Base-by-base conservation (phyloP, 2,329 filamentous ascomycete species). In the Cadophora gregata region DNA sequence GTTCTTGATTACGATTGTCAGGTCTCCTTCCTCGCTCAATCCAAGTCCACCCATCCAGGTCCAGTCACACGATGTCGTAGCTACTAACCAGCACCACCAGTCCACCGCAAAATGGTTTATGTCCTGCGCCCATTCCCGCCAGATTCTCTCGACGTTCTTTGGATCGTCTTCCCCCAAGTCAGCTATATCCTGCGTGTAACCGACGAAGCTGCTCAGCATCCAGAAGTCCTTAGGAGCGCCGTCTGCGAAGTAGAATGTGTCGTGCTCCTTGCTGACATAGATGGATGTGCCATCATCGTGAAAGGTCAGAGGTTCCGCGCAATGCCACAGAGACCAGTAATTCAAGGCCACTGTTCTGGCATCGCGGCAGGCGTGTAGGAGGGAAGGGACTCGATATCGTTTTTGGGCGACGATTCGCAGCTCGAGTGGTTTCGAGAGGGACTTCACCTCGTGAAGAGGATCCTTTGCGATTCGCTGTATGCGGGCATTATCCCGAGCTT, bases 181-280 rank as follows among this genome's bases (percentile, higher is more conserved):
- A 4, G 10, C 7, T 21, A n/a, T 47, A 21, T 47, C n/a, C 19
- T n/a, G 19, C 9, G 19, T 19, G 29, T 27, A 16, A 42, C 31
- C 14, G 19, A 19, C 21, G n/a, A 48, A 24, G 47, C 60, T 38
- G 48, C 60, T 29, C 33, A 36, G 42, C 16, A 48, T 51, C 38
- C 62, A 63, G 21, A 63, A 63, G 16, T 63, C 51, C 3, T 9
- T 27, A 21, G 29, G 33, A 10, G 9, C 21, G 4, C 51, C 50
- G 29, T 63, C 51, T 31, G 51, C 51, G 14, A 63, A 63, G 50
- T 63, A 63, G 24, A 63, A 45, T 9, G 38, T 31, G 19, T 63
- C 61, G 24, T 42, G 24, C 16, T 38, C 50, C 9, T 63, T 56
- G 61, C 25, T 56, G 29, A 58, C 50, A 25, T 24, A 63, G 33